Base-by-base conservation (phyloP, 768 basidiomycete genomes). In the Lactarius akahatsu region DNA sequence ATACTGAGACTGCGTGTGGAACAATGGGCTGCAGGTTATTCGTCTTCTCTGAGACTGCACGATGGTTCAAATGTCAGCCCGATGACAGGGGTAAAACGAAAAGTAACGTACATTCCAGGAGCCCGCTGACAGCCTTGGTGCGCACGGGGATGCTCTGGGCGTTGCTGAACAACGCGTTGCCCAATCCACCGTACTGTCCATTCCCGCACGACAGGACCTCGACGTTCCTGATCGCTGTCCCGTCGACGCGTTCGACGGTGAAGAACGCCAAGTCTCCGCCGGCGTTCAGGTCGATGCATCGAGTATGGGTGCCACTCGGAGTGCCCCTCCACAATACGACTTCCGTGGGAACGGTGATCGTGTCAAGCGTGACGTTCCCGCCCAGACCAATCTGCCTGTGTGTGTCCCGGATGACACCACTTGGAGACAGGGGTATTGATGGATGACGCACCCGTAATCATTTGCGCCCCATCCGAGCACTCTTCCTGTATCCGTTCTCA, bases 401-500 rank as follows among this genome's bases (percentile, higher is more conserved):
- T 40, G 38, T 38, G 0, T 23, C 66, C 30, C 40, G 34, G 20
- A 30, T 43, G 47, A 50, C 47, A 13, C 23, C 23, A 50, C 47
- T 50, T 23, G 13, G 11, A 50, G 11, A 50, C 47, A 62, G 60
- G 62, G 54, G 56, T 16, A 54, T 40, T 11, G 6, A 10, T 16
- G 4, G 16, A 30, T 26, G 9, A 67, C 82, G 60, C 70, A 90
- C 90, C 94, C 94, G 71, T 83, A 89, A 69, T 91, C 88, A 74
- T 97, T 96, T 1, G 92, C 92, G 55, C 95, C 95, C 86, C 91
- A 96, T 0, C 87, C 92, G 23, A 98, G 82, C 11, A 96, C 90
- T 62, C 86, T 80, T 2, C 94, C 95, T 2, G 79, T 76, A 7
- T 77, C 71, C 0, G 92, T 93, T 30, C 86, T 80, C 11, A 82